These are phyloP conservation scores for Fomitopsis serialis DNA, from an alignment of 768 basidiomycete genomes.

Conservation along the genomic window DNA sequence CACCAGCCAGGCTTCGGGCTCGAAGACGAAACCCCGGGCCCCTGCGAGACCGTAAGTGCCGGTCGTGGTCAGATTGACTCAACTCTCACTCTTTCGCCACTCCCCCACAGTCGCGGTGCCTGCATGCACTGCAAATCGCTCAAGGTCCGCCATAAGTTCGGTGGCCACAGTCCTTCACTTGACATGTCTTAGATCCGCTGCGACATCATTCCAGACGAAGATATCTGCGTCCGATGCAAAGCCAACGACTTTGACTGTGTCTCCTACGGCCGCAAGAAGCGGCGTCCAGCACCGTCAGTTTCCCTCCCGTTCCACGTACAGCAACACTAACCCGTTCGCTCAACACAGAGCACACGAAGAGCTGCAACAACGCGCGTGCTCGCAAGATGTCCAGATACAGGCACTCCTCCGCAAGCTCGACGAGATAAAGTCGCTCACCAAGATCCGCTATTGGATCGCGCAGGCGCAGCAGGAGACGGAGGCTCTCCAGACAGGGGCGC, in stretches of 20 bases:
- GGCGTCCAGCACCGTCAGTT: conserved; percentile 51
- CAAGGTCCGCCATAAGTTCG: not conserved
- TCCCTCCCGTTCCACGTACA: not conserved
- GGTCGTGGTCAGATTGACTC: too few relatives aligned
- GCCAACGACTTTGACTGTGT: conserved; percentile 41
- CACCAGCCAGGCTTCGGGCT: too few relatives aligned
- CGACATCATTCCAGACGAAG: conserved; percentile 40
- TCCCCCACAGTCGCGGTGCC: not conserved
- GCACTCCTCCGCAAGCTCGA: conserved; percentile 8
- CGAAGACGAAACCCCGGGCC: too few relatives aligned
- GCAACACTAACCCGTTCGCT: not conserved
- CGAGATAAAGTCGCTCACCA: conserved; percentile 2
- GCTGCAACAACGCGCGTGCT: conserved; percentile 38
- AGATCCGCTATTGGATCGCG: conserved; percentile 15
- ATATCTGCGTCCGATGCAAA: conserved; percentile 43
- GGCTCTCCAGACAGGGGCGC: conserved; percentile 6
- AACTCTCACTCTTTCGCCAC: too few relatives aligned
- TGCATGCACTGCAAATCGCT: conserved; percentile 1
- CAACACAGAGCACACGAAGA: conserved; percentile 46
- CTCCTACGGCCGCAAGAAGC: conserved; percentile 47
- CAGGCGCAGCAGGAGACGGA: not conserved
- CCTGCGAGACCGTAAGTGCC: too few relatives aligned
- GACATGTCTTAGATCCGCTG: conserved; percentile 40
- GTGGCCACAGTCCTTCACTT: not conserved
- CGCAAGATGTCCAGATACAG: conserved; percentile 9